phyloP scores from a whole-genome alignment of 768 basidiomycete species.

The Naganishia vishniacii region DNA sequence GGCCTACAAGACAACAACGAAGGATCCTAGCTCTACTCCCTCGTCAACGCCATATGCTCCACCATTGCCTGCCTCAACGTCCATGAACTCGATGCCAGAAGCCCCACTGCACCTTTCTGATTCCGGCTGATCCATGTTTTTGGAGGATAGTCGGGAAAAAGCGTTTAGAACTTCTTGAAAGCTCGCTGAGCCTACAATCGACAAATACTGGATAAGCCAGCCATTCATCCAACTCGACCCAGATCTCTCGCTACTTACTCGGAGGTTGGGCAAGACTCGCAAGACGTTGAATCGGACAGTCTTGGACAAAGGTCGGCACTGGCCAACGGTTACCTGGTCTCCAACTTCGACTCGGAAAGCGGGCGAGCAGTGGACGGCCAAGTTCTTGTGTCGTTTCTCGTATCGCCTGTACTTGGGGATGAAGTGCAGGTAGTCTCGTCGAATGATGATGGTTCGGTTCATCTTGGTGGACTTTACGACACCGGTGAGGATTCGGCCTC shows the following conservation, averaged over 20 bases:
- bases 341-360: constrained; percentile 97
- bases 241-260: background rate
- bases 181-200: constrained; percentile 86
- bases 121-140: constrained; percentile 8
- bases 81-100: constrained; percentile 1
- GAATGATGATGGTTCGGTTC: constrained; percentile 97
- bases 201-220: constrained; percentile 59
- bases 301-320: constrained; percentile 98
- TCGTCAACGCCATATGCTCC: background rate
- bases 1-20: constrained; percentile 5
- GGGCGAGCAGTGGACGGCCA: constrained; percentile 93
- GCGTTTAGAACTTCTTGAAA: constrained; percentile 76
- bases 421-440: constrained; percentile 55
- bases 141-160: background rate
- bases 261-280: constrained; percentile 57
- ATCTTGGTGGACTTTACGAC: constrained; percentile 98
- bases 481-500: constrained; percentile 96
- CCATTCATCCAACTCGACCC: background rate
- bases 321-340: constrained; percentile 91
- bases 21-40: constrained; percentile 7
- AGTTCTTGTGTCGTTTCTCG: constrained; percentile 84
- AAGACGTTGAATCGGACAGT: constrained; percentile 99
- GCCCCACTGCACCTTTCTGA: constrained; percentile 4
- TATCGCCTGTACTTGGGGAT: constrained; percentile 99
- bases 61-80: background rate